These are phyloP conservation scores for Trametes versicolor DNA, from an alignment of 1,284 basidiomycete genomes.

Conservation along the genomic window DNA sequence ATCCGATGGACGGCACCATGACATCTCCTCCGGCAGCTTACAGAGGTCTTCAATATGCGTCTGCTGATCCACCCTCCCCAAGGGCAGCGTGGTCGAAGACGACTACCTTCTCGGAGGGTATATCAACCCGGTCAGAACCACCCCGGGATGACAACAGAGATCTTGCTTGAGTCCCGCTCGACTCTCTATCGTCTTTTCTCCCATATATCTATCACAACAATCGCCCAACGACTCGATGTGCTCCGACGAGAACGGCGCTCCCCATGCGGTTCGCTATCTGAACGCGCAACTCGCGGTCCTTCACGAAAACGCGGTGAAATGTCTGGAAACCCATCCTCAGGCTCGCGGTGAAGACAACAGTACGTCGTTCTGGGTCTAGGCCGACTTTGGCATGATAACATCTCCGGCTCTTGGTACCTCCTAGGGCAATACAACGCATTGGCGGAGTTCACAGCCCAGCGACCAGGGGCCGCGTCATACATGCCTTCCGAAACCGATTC, in stretches of 20 bases:
- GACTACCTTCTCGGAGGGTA: too few species aligned
- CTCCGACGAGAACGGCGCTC: constrained; percentile 44
- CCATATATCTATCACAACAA: neutral
- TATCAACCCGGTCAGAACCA: too few species aligned
- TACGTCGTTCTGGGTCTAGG: neutral
- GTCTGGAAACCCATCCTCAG: constrained; percentile 36
- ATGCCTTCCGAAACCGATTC: constrained; percentile 14
- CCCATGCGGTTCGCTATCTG: constrained; percentile 43
- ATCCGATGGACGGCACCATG: too few species aligned
- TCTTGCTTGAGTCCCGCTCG: too few species aligned
- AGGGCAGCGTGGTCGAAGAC: too few species aligned
- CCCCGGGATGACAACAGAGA: too few species aligned
- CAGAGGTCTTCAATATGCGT: too few species aligned
- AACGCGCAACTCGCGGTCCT: constrained; percentile 44
- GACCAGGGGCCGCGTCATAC: constrained; percentile 8
- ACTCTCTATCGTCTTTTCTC: neutral
- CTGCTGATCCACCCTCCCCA: too few species aligned
- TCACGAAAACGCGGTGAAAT: constrained; percentile 40
- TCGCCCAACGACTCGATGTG: constrained; percentile 35
- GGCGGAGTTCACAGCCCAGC: constrained; percentile 23
- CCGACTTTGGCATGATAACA: neutral
- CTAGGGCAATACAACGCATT: constrained; percentile 31
- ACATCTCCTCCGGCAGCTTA: too few species aligned
- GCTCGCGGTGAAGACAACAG: constrained; percentile 24
- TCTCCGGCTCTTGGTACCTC: too few species aligned